Conservation (phyloP, 2,329 filamentous ascomycete genomes). For the Penicillium expansum region DNA sequence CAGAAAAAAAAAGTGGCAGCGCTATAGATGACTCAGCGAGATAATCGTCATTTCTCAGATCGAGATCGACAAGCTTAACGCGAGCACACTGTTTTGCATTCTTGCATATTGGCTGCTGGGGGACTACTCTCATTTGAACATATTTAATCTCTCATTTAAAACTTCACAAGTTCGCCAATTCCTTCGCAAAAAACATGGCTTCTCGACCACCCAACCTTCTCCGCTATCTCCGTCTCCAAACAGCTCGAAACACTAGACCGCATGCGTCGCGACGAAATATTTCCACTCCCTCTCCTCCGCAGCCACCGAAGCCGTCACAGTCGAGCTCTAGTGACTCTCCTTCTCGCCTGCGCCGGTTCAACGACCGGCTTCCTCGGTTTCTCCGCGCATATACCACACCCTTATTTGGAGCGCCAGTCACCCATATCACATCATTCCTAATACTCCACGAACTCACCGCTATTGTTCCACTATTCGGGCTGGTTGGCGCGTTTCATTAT, state of each 20-base stretch:
- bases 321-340: constrained; percentile 24
- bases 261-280: constrained; percentile 18
- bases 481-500: constrained; percentile 78
- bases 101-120: background rate
- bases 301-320: constrained; percentile 15
- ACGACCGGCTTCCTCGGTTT: constrained; percentile 59
- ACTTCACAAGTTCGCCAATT: background rate
- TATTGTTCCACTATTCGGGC: constrained; percentile 70
- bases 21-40: constrained; percentile 6
- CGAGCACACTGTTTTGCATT: background rate
- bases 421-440: constrained; percentile 81
- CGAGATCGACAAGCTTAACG: constrained; percentile 1
- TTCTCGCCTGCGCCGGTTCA: constrained; percentile 37
- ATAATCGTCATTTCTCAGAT: background rate
- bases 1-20: background rate
- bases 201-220: constrained; percentile 7
- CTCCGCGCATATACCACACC: constrained; percentile 67
- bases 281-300: constrained; percentile 22
- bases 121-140: background rate
- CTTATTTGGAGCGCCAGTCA: constrained; percentile 72
- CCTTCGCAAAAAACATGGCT: constrained; percentile 7
- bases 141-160: background rate
- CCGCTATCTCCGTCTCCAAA: constrained; percentile 18
- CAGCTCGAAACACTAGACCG: constrained; percentile 3
- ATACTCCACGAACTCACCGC: constrained; percentile 91